Conservation (phyloP, 139 green algal genomes). For the Chlamydomonas asymmetrica region DNA sequence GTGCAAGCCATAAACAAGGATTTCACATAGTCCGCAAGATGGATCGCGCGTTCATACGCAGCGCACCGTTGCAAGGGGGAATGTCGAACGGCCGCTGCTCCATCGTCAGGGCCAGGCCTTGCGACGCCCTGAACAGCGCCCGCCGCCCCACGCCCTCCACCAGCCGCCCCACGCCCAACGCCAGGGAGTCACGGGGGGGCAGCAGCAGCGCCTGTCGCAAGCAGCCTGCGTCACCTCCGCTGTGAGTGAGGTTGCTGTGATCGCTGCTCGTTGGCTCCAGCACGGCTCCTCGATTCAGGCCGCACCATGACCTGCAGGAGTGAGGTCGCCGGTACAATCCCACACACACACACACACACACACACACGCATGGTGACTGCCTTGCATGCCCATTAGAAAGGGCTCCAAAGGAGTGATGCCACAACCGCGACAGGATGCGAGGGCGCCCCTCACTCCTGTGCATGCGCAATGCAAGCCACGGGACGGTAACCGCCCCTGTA, state of each 20-base stretch:
- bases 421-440: too few species aligned
- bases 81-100: constrained; percentile 42
- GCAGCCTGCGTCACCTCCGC: background rate
- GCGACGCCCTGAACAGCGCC: constrained; percentile 35
- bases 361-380: too few species aligned
- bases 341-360: too few species aligned
- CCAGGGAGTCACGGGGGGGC: background rate
- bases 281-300: background rate
- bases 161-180: constrained; percentile 29
- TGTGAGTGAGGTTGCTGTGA: background rate
- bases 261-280: background rate
- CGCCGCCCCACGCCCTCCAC: constrained; percentile 17
- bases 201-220: too few species aligned
- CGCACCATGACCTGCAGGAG: background rate
- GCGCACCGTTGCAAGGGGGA: constrained; percentile 50
- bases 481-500: background rate
- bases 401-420: too few species aligned
- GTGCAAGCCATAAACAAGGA: background rate
- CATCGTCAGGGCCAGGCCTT: constrained; percentile 45
- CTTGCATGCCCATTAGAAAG: too few species aligned
- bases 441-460: background rate
- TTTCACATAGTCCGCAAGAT: too few species aligned
- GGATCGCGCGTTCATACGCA: too few species aligned
- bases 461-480: background rate
- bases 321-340: background rate